These are phyloP conservation scores for Neurospora sp. DNA, from an alignment of 495 filamentous ascomycete genomes.

Conservation along the genomic window DNA sequence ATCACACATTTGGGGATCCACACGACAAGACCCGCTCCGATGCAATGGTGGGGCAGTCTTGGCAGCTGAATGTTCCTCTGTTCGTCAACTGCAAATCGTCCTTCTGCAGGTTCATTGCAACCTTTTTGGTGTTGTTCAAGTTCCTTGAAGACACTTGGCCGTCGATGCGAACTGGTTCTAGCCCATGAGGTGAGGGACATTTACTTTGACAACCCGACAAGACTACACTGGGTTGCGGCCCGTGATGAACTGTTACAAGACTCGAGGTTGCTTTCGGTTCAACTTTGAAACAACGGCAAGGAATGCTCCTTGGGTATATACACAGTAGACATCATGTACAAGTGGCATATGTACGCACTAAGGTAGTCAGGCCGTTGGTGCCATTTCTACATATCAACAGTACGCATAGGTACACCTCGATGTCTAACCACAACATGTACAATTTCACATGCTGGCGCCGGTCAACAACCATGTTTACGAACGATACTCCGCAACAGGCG, in stretches of 20 bases:
- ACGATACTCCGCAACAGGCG: background rate
- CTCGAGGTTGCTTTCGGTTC: background rate
- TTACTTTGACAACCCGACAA: background rate
- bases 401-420: background rate
- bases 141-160: background rate
- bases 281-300: background rate
- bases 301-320: background rate
- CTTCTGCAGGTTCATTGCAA: background rate
- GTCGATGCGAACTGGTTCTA: background rate
- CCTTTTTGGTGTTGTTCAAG: background rate
- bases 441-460: background rate
- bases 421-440: background rate
- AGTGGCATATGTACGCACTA: background rate
- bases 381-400: background rate
- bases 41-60: background rate
- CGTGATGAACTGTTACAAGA: background rate
- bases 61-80: background rate
- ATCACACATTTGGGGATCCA: background rate
- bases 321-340: background rate
- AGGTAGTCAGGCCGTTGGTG: background rate
- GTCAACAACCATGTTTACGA: background rate
- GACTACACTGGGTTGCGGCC: background rate
- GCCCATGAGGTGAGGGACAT: background rate
- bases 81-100: background rate
- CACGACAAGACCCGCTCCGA: background rate